Base-by-base conservation (phyloP, 1,284 basidiomycete species). In the Apiotrichum mycotoxinovorans region DNA sequence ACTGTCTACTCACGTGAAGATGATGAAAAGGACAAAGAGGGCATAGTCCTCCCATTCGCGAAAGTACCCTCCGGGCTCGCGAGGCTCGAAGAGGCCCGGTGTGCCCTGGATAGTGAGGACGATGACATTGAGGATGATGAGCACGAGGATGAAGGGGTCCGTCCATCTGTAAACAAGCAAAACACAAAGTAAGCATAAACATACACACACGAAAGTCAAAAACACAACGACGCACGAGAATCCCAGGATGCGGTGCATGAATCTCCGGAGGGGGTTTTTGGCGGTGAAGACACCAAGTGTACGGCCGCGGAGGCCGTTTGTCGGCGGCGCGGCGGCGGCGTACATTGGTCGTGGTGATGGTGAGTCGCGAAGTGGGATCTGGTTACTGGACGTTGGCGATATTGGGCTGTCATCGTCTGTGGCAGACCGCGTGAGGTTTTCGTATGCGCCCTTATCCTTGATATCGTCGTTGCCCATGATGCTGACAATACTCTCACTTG, bases 81-180 rank as follows among this genome's bases (percentile, higher is more conserved):
- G 78, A 8, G 78, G 66, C 60, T 76, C 51, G 81, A 84, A 72
- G 69, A 83, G 64, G 71, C 79, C 59, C 58, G 75, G 63, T 61
- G 80, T 83, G 8, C 89, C 84, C 77, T 98, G 93, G 18, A 91
- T 82, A 8, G 89, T 87, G 56, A 98, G 80, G 20, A 94, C 81
- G 56, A 92, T 81, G 20, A 89, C 88, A 73, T 97, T 89, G 64
- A 87, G 68, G 51, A 97, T 82, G 70, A 98, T 97, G 51, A 94
- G 81, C 10, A 87, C 67, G 42, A 98, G 82, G 54, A 98, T 89
- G 40, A 81, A 64, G 14, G 91, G 91, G 75, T 98, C 94, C 18
- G 92, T 91, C 83, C 86, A 89, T 63, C 90, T 92, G 61, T 58
- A 46, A 9, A 10, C 40, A 41, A 37, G 25, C 42, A 45, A 41